phyloP scores from a whole-genome alignment of 257 asterid species.

The Galeopsis tetrahit region DNA sequence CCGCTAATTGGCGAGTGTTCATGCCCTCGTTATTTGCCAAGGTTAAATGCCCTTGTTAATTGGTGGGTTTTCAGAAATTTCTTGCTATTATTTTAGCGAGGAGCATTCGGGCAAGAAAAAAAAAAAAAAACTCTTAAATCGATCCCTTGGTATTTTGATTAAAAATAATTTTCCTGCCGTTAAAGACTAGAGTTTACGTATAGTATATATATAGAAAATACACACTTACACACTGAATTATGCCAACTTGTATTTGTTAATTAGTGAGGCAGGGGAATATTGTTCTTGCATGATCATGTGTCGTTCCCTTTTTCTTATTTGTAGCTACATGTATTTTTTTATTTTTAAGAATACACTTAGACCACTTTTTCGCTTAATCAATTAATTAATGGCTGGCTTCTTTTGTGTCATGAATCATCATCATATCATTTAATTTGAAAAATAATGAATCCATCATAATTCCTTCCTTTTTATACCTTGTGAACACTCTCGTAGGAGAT shows the following conservation, averaged over 20 bases:
- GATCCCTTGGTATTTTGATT: no score
- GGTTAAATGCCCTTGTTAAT: no score
- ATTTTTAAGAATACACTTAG: neutral
- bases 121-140: no score
- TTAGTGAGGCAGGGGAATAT: constrained; percentile 9
- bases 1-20: no score
- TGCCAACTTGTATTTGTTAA: neutral
- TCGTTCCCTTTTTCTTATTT: neutral
- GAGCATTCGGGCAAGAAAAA: no score
- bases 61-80: no score
- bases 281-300: neutral
- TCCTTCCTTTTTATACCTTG: neutral
- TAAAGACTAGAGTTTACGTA: no score
- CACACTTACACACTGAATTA: neutral
- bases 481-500: neutral
- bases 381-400: constrained; percentile 28
- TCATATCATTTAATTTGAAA: constrained; percentile 5
- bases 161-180: no score
- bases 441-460: neutral
- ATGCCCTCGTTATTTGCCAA: no score
- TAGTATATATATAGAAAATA: neutral
- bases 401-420: constrained; percentile 32
- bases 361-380: constrained; percentile 28
- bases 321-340: constrained; percentile 2
- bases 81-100: no score